These are phyloP conservation scores for Cyclocybe cylindracea DNA, from an alignment of 768 basidiomycete species.

Conservation along the genomic window DNA sequence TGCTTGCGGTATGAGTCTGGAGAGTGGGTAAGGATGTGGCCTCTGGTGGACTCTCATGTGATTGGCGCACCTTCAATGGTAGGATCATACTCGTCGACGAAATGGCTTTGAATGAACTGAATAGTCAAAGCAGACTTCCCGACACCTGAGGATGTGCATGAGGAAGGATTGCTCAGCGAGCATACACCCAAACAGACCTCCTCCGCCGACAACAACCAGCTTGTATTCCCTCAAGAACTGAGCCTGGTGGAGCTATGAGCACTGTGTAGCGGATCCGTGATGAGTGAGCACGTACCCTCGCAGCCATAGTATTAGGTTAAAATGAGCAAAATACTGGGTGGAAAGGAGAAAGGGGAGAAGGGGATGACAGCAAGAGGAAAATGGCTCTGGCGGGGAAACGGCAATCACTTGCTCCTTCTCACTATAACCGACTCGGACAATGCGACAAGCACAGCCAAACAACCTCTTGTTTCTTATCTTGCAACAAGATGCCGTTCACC, in stretches of 20 bases:
- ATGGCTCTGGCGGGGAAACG: constrained; percentile 16
- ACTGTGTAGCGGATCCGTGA: constrained; percentile 2
- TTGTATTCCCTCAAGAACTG: constrained; percentile 97
- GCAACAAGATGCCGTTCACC: neutral
- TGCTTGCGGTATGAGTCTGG: constrained; percentile 96
- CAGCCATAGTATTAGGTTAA: constrained; percentile 32
- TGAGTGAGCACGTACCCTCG: constrained; percentile 30
- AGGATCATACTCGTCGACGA: constrained; percentile 92
- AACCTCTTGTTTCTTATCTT: neutral
- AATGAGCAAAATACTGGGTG: constrained; percentile 7
- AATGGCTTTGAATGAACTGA: constrained; percentile 96
- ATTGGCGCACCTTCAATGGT: constrained; percentile 80
- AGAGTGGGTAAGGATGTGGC: constrained; percentile 3
- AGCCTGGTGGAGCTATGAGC: constrained; percentile 47
- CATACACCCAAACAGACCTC: constrained; percentile 52
- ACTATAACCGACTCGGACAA: constrained; percentile 17
- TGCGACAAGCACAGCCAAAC: constrained; percentile 21
- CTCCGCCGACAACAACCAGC: constrained; percentile 97
- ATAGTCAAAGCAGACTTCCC: constrained; percentile 91
- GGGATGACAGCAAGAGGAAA: constrained; percentile 17
- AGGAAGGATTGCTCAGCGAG: neutral
- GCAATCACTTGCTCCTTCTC: constrained; percentile 6
- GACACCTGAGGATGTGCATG: constrained; percentile 34
- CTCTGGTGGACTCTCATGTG: neutral
- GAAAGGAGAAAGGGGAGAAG: constrained; percentile 12